phyloP scores from a whole-genome alignment of 148 eudicot species.

The Persicaria maculosa region DNA sequence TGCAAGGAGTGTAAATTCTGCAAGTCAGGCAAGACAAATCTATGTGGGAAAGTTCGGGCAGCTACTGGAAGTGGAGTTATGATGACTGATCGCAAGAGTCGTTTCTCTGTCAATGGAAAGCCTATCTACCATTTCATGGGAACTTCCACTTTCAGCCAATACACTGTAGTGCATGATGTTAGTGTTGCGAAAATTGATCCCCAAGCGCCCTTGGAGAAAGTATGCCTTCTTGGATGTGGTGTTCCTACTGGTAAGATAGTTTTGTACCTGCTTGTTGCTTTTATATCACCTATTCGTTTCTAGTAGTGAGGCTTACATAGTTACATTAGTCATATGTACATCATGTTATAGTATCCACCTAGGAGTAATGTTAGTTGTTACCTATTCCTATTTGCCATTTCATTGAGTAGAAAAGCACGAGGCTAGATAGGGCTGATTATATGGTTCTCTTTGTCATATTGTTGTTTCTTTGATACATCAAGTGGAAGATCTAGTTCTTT shows the following conservation, averaged over 20 bases:
- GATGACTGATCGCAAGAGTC: constrained; percentile 92
- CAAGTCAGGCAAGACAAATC: constrained; percentile 98
- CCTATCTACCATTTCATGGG: constrained; percentile 99
- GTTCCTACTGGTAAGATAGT: constrained; percentile 72
- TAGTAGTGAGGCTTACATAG: not conserved
- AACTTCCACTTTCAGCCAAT: constrained; percentile 97
- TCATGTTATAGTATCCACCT: too few species aligned
- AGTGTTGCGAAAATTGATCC: constrained; percentile 98
- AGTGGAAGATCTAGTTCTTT: not conserved
- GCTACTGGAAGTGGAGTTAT: constrained; percentile 98
- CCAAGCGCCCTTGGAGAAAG: constrained; percentile 90
- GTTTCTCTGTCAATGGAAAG: constrained; percentile 84
- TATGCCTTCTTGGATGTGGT: constrained; percentile 99
- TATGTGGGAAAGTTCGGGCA: constrained; percentile 88
- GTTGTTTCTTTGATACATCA: not conserved
- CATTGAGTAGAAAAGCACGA: not conserved
- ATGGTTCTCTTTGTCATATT: not conserved
- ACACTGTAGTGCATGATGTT: constrained; percentile 98
- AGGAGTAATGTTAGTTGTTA: not conserved
- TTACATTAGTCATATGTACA: too few species aligned
- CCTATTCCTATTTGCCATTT: not conserved
- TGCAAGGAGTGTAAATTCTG: constrained; percentile 96
- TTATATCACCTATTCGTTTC: not conserved
- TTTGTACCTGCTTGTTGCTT: constrained; percentile 1
- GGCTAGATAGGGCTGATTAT: not conserved